These are phyloP conservation scores for Flaveria floridana DNA, from an alignment of 140 eudicot genomes.

Conservation along the genomic window DNA sequence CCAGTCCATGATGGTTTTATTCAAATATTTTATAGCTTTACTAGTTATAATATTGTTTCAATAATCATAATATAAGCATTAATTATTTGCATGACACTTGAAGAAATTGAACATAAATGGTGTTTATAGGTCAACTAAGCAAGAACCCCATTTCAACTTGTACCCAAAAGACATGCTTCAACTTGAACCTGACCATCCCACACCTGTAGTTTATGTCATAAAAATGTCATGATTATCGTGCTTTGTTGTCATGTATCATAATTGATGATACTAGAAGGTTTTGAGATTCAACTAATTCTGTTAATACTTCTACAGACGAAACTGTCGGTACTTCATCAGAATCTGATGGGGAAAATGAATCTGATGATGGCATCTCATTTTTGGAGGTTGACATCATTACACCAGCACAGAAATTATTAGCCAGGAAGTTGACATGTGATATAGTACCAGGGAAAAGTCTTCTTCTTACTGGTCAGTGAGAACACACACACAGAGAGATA, in stretches of 20 bases:
- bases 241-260: constrained; percentile 1
- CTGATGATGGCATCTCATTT: constrained; percentile 65
- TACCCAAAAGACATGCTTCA: neutral
- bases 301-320: constrained; percentile 44
- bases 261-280: neutral
- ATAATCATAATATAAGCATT: neutral
- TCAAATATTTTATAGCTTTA: neutral
- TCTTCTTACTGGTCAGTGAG: constrained; percentile 86
- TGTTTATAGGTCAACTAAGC: too few relatives aligned
- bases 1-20: neutral
- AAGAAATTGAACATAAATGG: neutral
- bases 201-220: neutral
- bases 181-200: neutral
- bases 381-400: constrained; percentile 82
- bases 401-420: constrained; percentile 78
- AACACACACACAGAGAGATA: neutral
- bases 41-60: neutral
- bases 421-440: constrained; percentile 76
- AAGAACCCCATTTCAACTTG: too few relatives aligned
- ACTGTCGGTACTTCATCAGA: constrained; percentile 35
- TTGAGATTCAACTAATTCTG: constrained; percentile 26
- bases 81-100: neutral
- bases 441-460: constrained; percentile 76
- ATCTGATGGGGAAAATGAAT: constrained; percentile 20
- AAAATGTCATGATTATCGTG: neutral